phyloP scores from a whole-genome alignment of 352 stramenopile species.

The Pythium utonaiense region DNA sequence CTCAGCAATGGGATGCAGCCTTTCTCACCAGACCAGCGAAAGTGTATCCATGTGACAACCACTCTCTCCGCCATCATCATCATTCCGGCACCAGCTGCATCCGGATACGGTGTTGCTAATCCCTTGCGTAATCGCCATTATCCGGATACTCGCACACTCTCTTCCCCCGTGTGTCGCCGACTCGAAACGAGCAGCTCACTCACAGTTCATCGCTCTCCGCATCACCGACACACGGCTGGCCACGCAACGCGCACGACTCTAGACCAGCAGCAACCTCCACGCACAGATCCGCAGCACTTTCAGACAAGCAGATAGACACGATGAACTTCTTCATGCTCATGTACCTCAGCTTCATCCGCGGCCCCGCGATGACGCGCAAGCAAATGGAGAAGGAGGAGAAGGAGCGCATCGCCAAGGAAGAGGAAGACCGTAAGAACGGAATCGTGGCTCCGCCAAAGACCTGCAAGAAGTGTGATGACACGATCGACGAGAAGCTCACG shows the following conservation, averaged over 20 bases:
- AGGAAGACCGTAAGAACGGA: conserved; percentile 47
- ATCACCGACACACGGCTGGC: not conserved
- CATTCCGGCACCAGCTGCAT: conserved; percentile 1
- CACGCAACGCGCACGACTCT: not conserved
- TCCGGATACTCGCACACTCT: conserved; percentile 6
- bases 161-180: not conserved
- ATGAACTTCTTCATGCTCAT: conserved; percentile 82
- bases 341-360: conserved; percentile 74
- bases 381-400: conserved; percentile 49
- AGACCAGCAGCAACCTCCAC: not conserved
- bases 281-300: not conserved
- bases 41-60: conserved; percentile 8
- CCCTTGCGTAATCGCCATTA: not conserved
- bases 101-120: conserved; percentile 4
- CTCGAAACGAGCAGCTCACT: not conserved
- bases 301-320: too few species aligned
- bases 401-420: conserved; percentile 39
- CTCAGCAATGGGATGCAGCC: not conserved
- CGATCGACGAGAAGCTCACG: conserved; percentile 37
- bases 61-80: not conserved
- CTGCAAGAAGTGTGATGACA: conserved; percentile 75
- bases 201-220: conserved; percentile 6
- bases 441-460: conserved; percentile 37
- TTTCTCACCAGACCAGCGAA: not conserved
- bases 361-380: conserved; percentile 48